Conservation (phyloP, 257 asterid species). For the Orobanche coerulescens region DNA sequence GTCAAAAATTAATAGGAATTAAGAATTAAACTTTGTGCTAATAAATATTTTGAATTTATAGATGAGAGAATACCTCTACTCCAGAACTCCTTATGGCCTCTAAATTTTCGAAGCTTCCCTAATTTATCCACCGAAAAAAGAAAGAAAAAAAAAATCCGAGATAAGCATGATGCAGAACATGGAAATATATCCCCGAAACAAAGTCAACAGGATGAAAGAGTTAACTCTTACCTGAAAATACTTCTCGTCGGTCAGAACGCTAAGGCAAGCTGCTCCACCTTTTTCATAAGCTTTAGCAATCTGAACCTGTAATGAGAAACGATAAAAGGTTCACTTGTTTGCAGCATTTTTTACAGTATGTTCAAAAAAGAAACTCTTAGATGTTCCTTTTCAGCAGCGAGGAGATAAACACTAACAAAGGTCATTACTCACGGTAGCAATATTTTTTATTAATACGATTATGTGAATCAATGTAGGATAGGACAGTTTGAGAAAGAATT, state of each 20-base stretch:
- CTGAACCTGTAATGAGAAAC: constrained; percentile 54
- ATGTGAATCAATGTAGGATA: too few relatives aligned
- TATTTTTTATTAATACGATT: too few relatives aligned
- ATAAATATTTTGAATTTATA: neutral
- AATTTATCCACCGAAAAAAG: neutral
- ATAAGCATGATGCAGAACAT: neutral
- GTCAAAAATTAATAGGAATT: constrained; percentile 10
- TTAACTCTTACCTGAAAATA: constrained; percentile 58
- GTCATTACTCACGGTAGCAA: neutral
- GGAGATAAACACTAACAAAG: neutral
- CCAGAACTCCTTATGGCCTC: constrained; percentile 75
- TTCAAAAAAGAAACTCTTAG: neutral
- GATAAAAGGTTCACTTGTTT: constrained; percentile 6
- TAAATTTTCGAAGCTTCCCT: constrained; percentile 91
- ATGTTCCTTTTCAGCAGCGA: neutral
- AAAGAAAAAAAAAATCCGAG: neutral
- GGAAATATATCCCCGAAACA: neutral
- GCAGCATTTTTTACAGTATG: neutral
- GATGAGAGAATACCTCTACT: constrained; percentile 49
- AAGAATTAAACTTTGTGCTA: neutral
- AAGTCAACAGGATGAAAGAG: neutral
- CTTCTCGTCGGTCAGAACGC: constrained; percentile 86
- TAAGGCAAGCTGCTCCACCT: constrained; percentile 99
- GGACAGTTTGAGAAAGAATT: too few relatives aligned
- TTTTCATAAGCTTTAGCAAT: constrained; percentile 93